Percentiles rank a stretch among this genome's conserved stretches.
Evolutionary conservation across 371 early-diverging fungal species (phyloP).

Genomic region (Amoeboaphelidium protococcarum): DNA sequence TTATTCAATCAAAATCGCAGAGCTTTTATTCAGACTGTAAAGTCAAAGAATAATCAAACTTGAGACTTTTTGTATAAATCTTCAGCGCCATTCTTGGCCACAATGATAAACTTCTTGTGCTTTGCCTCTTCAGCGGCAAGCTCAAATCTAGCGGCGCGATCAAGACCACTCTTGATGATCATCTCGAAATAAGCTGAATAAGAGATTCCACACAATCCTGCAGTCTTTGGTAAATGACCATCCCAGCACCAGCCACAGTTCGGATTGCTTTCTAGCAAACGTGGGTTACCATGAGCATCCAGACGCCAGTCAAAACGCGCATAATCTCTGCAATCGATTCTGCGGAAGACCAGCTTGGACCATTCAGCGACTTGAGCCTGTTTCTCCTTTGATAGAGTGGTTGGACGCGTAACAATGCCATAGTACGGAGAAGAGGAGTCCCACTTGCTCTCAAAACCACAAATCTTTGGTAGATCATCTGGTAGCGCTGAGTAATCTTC

Average conservation of each 20-base stretch:
- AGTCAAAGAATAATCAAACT: neutral
- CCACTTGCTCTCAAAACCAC: conserved; percentile 1
- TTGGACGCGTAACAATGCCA: neutral
- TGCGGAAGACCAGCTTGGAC: neutral
- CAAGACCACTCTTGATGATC: neutral
- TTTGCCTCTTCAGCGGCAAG: neutral
- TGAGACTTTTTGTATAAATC: neutral
- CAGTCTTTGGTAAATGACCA: neutral
- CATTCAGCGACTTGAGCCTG: neutral
- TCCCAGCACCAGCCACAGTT: conserved; percentile 1
- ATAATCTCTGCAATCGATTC: neutral
- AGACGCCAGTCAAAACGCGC: neutral
- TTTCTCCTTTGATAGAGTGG: neutral
- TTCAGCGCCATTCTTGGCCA: neutral
- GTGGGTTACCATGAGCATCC: neutral
- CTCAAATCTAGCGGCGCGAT: neutral
- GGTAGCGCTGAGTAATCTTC: neutral
- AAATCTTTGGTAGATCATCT: conserved; percentile 1
- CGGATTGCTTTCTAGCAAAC: neutral
- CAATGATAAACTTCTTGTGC: neutral
- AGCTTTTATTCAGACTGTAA: too few species aligned
- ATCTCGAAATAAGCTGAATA: neutral
- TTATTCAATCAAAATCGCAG: too few species aligned
- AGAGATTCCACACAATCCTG: neutral
- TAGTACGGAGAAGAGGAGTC: neutral